Evolutionary conservation across 345 rosid species (phyloP), one percentile per base, ranked within the genome.

Genomic region (Euphorbia lathyris): DNA sequence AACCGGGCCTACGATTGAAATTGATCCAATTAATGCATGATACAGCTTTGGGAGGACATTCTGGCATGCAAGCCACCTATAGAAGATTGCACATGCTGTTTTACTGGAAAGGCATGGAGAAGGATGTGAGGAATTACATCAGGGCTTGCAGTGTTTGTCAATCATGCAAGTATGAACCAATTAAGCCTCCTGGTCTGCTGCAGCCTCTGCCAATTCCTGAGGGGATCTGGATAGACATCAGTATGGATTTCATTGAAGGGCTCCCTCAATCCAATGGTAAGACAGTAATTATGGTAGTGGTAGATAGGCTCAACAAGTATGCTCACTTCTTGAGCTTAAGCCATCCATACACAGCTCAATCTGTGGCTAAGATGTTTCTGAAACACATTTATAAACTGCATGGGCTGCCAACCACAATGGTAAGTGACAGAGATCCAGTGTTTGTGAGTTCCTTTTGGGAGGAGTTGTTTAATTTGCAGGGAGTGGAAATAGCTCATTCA

Each of bases 161-260:
- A 50, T 23, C 25, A 1, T 23, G 23, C 32, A 64, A 64, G 6
- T 17, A 2, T 9, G 19, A 64, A 20, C 23, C 12, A 9, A 13
- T 20, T 1, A 20, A 11, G n/a, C n/a, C 23, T 3, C 19, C 20
- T 0, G 3, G 57, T 6, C 11, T 65, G 0, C 26, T 65, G 3
- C 38, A 65, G 3, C 55, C 57, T 20, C 9, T 65, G 20, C 38
- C 23, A 7, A 17, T 45, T 1, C 47, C 50, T 9, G 0, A 40
- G 3, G 26, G 7, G 1, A 29, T 63, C 0, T 63, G 40, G 45
- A 26, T 9, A 5, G 25, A 65, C 17, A 25, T 65, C 0, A 45
- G 17, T 11, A 65, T 65, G 69, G 58, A 65, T 7, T 65, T 65
- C 8, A 11, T 65, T 0, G 34, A 65, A 25, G 68, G 56, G 1